phyloP scores from a whole-genome alignment of 208 protist species.

The Trichomonas tenax region DNA sequence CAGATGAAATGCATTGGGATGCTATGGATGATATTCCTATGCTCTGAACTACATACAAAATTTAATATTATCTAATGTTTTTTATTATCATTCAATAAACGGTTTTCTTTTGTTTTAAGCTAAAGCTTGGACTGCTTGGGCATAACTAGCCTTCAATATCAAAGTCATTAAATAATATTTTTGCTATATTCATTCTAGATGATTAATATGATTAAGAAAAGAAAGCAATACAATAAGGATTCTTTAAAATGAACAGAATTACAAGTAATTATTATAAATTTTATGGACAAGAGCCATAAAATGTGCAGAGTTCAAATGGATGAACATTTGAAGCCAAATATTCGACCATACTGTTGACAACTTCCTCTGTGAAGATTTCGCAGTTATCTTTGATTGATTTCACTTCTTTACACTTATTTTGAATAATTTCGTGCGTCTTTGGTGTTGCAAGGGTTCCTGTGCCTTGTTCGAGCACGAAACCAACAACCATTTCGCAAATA shows the following conservation, averaged over 20 bases:
- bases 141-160: no score
- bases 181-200: no score
- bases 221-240: no score
- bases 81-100: no score
- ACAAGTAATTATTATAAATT: not conserved
- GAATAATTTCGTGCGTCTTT: not conserved
- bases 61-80: no score
- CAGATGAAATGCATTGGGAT: not conserved
- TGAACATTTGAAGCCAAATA: not conserved
- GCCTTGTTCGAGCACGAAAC: not conserved
- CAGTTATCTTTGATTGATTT: not conserved
- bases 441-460: not conserved
- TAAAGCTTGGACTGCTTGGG: no score
- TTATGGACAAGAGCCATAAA: not conserved
- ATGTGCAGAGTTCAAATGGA: not conserved
- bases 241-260: no score
- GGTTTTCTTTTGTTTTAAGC: no score
- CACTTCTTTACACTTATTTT: not conserved
- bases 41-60: not conserved
- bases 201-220: no score
- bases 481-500: not conserved
- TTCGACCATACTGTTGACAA: not conserved
- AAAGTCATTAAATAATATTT: no score
- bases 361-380: not conserved
- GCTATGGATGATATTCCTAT: not conserved